A percentile compares a stretch with the other conserved stretches of the same genome.
Evolutionary conservation across 2,329 filamentous ascomycete genomes (phyloP).

Genomic region (Tympanopsis confertula): DNA sequence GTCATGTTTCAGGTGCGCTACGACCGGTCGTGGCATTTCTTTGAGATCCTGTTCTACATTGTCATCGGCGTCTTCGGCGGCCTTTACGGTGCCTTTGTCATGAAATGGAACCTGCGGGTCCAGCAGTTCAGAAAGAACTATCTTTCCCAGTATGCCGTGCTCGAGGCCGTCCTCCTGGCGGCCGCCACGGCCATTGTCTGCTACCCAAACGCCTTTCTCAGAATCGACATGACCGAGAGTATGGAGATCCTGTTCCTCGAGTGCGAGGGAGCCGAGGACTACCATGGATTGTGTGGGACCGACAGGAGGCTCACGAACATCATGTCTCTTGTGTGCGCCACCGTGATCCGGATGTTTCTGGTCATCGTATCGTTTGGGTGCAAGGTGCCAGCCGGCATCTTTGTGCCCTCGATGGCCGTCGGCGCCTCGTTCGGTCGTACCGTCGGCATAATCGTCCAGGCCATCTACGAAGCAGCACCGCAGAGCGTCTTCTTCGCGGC

Average conservation of each 20-base stretch:
- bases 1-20: conserved; percentile 99
- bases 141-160: conserved; percentile 68
- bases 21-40: conserved; percentile 94
- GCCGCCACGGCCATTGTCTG: conserved; percentile 77
- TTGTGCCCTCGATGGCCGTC: conserved; percentile 95
- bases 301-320: conserved; percentile 70
- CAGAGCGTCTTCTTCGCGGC: conserved; percentile 73
- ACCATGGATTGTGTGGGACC: conserved; percentile 75
- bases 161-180: conserved; percentile 77
- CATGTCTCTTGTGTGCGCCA: conserved; percentile 66
- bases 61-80: conserved; percentile 87
- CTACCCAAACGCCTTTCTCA: conserved; percentile 87
- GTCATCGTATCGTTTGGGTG: conserved; percentile 95
- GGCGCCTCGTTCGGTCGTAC: conserved; percentile 88
- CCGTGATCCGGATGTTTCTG: conserved; percentile 66
- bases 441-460: conserved; percentile 84
- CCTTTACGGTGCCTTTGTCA: conserved; percentile 89
- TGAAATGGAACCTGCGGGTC: conserved; percentile 88
- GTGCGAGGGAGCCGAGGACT: conserved; percentile 80
- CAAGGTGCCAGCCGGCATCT: conserved; percentile 95
- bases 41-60: conserved; percentile 86
- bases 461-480: conserved; percentile 74
- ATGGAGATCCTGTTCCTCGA: conserved; percentile 97
- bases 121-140: conserved; percentile 93
- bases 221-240: conserved; percentile 98